These are phyloP conservation scores for Yamadazyma sp. DNA, from an alignment of 805 yeast species.

Conservation along the genomic window DNA sequence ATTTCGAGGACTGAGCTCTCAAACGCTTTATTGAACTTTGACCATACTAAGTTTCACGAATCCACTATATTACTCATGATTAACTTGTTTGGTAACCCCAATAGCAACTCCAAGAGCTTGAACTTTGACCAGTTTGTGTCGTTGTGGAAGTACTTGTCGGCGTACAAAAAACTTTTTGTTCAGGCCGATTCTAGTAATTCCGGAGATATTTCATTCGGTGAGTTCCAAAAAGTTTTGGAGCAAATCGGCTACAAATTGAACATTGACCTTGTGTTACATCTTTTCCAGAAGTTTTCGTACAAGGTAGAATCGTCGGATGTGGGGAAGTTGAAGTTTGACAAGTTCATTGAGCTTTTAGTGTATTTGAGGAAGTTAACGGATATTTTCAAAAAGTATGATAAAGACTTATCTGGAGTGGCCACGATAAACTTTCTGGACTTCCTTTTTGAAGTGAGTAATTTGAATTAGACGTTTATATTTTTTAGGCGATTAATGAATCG, in stretches of 20 bases:
- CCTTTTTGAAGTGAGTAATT: conserved; percentile 50
- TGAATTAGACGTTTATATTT: too few relatives aligned
- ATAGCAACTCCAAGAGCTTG: conserved; percentile 16
- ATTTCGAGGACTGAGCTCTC: conserved; percentile 59
- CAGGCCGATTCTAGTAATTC: conserved; percentile 59
- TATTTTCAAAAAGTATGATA: conserved; percentile 73
- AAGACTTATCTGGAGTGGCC: conserved; percentile 72
- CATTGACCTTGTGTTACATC: conserved; percentile 53
- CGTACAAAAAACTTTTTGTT: conserved; percentile 64
- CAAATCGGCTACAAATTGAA: conserved; percentile 67
- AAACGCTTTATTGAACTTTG: conserved; percentile 59
- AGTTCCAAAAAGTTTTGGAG: conserved; percentile 58
- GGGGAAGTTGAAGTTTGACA: conserved; percentile 66
- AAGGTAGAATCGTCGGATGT: conserved; percentile 25
- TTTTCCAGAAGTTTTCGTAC: conserved; percentile 56
- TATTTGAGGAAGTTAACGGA: conserved; percentile 77
- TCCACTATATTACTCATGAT: conserved; percentile 64
- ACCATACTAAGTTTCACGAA: conserved; percentile 59
- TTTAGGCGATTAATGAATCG: too few relatives aligned
- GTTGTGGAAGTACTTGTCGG: conserved; percentile 65
- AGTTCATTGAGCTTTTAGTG: conserved; percentile 77
- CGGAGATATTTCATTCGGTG: conserved; percentile 63
- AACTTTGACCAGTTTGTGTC: conserved; percentile 64
- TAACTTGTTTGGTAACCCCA: conserved; percentile 50
- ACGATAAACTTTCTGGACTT: conserved; percentile 65